Conservation (phyloP, 768 basidiomycete species). For the Collybiopsis luxurians region DNA sequence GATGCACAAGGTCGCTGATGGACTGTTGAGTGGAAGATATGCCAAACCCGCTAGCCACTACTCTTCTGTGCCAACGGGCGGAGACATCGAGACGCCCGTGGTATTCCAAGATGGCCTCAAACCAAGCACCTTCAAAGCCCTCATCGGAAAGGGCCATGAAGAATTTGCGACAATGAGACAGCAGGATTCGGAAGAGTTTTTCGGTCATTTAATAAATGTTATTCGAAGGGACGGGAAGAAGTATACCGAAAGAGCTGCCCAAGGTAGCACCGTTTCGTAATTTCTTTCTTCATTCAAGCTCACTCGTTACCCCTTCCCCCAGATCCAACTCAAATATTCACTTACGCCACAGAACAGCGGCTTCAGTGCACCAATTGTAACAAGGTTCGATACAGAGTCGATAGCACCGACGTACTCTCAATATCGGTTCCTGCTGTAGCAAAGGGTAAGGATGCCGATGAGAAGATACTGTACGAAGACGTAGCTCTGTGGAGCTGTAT, state of each 20-base stretch:
- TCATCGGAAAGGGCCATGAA: conserved; percentile 89
- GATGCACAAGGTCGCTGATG: conserved; percentile 89
- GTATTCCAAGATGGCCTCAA: conserved; percentile 83
- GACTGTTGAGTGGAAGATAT: conserved; percentile 90
- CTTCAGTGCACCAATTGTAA: conserved; percentile 79
- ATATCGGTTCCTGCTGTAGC: conserved; percentile 73
- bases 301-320: not conserved
- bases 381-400: conserved; percentile 78
- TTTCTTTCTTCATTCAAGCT: not conserved
- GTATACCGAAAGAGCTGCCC: conserved; percentile 33
- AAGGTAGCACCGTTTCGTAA: conserved; percentile 18
- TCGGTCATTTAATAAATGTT: conserved; percentile 73
- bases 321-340: conserved; percentile 77
- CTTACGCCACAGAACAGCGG: conserved; percentile 83
- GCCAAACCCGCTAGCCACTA: conserved; percentile 48
- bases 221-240: conserved; percentile 67
- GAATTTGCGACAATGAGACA: conserved; percentile 97
- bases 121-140: conserved; percentile 80
- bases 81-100: conserved; percentile 21
- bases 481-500: conserved; percentile 64
- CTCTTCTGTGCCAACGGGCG: conserved; percentile 24
- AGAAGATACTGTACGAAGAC: conserved; percentile 59
- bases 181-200: conserved; percentile 96
- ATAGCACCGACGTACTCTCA: conserved; percentile 74
- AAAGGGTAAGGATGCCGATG: conserved; percentile 52